These are phyloP conservation scores for Artemisia argyi DNA, from an alignment of 129 eudicot species.

Conservation along the genomic window DNA sequence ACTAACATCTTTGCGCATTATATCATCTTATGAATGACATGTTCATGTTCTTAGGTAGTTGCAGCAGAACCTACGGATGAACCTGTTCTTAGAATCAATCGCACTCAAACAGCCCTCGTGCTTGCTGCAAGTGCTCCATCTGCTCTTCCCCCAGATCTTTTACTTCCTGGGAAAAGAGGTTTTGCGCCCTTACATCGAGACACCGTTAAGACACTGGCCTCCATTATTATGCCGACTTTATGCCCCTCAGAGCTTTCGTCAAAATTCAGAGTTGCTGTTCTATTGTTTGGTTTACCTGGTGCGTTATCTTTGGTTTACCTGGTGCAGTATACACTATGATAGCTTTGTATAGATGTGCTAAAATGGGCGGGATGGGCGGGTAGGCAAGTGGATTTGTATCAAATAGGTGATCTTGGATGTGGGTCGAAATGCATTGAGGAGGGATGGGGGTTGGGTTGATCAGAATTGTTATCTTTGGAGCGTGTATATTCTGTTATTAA, in stretches of 20 bases:
- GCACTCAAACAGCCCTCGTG: conserved; percentile 82
- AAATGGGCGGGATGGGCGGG: neutral
- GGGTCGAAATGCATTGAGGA: too few relatives aligned
- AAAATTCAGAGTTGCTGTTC: conserved; percentile 76
- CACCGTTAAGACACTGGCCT: conserved; percentile 63
- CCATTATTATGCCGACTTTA: conserved; percentile 71
- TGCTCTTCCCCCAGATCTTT: conserved; percentile 77
- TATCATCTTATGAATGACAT: conserved; percentile 11
- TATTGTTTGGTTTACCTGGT: conserved; percentile 83
- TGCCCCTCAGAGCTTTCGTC: conserved; percentile 88
- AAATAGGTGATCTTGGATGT: too few relatives aligned
- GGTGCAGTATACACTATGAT: neutral
- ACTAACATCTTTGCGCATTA: neutral
- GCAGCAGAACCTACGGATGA: conserved; percentile 86
- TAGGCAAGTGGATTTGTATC: neutral
- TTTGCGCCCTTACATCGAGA: conserved; percentile 63
- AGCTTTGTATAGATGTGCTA: neutral
- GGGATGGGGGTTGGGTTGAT: too few relatives aligned
- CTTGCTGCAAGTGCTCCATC: conserved; percentile 88
- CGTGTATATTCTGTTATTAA: neutral
- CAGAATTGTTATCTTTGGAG: too few relatives aligned
- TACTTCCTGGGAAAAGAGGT: conserved; percentile 41
- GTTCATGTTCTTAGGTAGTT: conserved; percentile 57
- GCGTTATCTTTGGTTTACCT: conserved; percentile 15
- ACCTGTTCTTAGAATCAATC: conserved; percentile 68